A percentile compares a stretch with the other conserved stretches of the same genome.
phyloP scores from a whole-genome alignment of 768 basidiomycete genomes.

The Tricholoma saponaceum region DNA sequence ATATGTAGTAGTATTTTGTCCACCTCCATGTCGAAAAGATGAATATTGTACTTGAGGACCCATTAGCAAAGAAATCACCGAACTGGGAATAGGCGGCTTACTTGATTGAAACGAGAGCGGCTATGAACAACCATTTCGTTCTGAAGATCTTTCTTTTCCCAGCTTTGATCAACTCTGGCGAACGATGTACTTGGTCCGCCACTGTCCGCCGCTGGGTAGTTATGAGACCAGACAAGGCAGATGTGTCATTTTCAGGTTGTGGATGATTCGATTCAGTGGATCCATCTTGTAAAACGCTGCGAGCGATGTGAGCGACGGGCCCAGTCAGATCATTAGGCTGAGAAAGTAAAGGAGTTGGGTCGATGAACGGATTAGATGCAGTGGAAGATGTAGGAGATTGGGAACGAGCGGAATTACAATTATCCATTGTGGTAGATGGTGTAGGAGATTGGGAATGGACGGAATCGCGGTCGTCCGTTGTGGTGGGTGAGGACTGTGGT shows the following conservation, averaged over 20 bases:
- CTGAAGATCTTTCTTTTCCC: neutral
- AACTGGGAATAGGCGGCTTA: neutral
- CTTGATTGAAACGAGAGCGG: neutral
- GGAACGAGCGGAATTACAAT: neutral
- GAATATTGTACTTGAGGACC: neutral
- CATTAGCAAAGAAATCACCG: neutral
- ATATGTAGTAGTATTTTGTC: neutral
- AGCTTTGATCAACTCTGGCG: neutral
- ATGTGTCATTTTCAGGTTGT: neutral
- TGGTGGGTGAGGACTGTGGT: neutral
- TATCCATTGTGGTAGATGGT: neutral
- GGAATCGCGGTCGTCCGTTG: neutral
- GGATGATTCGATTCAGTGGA: neutral
- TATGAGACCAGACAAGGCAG: neutral
- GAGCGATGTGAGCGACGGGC: neutral
- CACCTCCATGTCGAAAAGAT: neutral
- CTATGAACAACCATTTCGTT: neutral
- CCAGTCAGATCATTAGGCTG: neutral
- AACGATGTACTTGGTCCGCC: neutral
- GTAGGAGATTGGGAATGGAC: neutral
- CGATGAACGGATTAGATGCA: neutral
- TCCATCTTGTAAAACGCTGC: neutral
- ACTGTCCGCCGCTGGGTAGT: neutral
- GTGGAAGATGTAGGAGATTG: neutral
- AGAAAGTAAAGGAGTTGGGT: neutral